These are phyloP conservation scores for Quercus lobata DNA, from an alignment of 331 rosid genomes.

Conservation along the genomic window DNA sequence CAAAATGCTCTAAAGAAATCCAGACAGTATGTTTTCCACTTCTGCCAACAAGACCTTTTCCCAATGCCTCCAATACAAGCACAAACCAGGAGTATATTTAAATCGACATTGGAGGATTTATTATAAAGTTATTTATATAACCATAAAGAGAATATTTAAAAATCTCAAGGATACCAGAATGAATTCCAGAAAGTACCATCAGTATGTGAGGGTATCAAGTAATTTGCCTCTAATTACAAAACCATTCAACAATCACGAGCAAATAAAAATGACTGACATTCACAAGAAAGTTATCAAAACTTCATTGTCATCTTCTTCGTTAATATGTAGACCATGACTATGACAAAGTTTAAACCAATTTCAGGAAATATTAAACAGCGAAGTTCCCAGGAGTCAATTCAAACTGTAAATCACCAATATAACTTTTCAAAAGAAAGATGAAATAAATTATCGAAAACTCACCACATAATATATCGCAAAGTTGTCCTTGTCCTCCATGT, in stretches of 20 bases:
- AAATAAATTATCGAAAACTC: slow-evolving; percentile 25
- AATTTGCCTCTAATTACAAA: neutral
- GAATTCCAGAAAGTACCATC: neutral
- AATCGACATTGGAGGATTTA: neutral
- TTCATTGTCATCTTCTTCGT: neutral
- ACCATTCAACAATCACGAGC: neutral
- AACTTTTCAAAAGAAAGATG: neutral
- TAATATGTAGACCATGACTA: neutral
- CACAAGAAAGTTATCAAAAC: neutral
- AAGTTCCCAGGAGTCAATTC: neutral
- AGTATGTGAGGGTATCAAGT: neutral
- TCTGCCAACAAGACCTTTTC: no score
- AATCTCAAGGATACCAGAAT: neutral
- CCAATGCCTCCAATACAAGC: neutral
- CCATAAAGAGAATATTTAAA: neutral
- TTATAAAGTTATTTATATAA: neutral
- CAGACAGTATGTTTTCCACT: neutral
- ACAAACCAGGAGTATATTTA: neutral
- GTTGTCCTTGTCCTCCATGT: slow-evolving; percentile 93
- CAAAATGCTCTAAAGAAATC: neutral
- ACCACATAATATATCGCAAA: slow-evolving; percentile 83
- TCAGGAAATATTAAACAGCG: neutral
- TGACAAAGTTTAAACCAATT: neutral
- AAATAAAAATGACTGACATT: neutral
- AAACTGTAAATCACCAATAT: neutral